Conservation (phyloP, 1,284 basidiomycete genomes). For the Sporisorium iseilematis-ciliati region DNA sequence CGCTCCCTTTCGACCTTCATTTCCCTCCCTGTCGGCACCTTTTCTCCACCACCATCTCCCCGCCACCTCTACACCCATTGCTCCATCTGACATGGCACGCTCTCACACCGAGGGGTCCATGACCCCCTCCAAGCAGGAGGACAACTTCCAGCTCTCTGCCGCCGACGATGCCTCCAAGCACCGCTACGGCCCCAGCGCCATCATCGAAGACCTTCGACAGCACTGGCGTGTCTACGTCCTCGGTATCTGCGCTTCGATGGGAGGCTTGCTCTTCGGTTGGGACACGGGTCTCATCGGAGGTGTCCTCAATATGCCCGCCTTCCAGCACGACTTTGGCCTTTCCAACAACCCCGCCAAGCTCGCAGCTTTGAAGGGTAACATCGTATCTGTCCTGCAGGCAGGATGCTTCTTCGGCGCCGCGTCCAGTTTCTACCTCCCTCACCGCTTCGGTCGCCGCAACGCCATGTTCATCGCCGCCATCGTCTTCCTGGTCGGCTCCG, state of each 20-base stretch:
- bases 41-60: neutral
- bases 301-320: slow-evolving; percentile 42
- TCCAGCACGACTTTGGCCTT: slow-evolving; percentile 47
- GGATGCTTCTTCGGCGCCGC: slow-evolving; percentile 66
- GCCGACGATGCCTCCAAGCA: slow-evolving; percentile 14
- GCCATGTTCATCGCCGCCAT: slow-evolving; percentile 58
- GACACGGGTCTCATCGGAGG: slow-evolving; percentile 53
- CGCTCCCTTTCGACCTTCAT: neutral
- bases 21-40: neutral
- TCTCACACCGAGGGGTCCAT: slow-evolving; percentile 25
- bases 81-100: slow-evolving; percentile 13
- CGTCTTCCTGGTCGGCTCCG: slow-evolving; percentile 63
- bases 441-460: slow-evolving; percentile 58
- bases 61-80: neutral
- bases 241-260: slow-evolving; percentile 41
- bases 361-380: slow-evolving; percentile 60
- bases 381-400: slow-evolving; percentile 62
- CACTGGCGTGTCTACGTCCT: slow-evolving; percentile 52
- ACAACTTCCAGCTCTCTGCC: slow-evolving; percentile 13
- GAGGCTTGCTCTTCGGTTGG: slow-evolving; percentile 48
- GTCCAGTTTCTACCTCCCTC: slow-evolving; percentile 59
- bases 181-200: slow-evolving; percentile 16
- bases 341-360: slow-evolving; percentile 23
- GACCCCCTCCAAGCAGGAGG: slow-evolving; percentile 44
- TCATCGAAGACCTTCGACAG: slow-evolving; percentile 30